Conservation (phyloP, 768 basidiomycete species). For the Trametes gibbosa region DNA sequence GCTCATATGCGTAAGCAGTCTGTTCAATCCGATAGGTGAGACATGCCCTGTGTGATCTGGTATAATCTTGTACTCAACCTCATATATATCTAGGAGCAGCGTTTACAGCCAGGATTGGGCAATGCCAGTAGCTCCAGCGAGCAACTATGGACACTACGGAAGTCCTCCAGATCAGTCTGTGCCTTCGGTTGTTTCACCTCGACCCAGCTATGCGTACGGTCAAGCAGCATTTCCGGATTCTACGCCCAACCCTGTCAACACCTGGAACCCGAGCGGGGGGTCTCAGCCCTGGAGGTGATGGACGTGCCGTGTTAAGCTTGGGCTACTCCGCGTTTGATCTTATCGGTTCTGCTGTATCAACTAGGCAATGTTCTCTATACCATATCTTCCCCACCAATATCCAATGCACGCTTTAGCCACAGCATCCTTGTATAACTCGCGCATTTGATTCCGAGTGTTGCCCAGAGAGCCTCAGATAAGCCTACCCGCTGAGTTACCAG, state of each 20-base stretch:
- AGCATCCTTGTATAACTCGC: neutral
- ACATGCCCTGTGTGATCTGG: too few species aligned
- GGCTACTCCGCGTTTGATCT: constrained; percentile 8
- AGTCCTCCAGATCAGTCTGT: neutral
- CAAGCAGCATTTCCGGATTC: constrained; percentile 8
- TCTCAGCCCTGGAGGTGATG: constrained; percentile 1
- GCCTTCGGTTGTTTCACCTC: constrained; percentile 7
- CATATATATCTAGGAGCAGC: neutral
- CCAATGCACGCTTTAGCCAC: too few species aligned
- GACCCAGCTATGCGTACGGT: constrained; percentile 15
- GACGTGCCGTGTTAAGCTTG: neutral
- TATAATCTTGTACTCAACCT: neutral
- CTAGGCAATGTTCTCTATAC: neutral
- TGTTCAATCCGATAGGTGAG: constrained; percentile 2
- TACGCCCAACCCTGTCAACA: neutral
- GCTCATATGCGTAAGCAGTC: neutral
- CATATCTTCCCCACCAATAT: too few species aligned
- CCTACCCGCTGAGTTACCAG: neutral
- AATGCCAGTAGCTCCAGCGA: neutral
- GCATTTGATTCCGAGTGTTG: neutral
- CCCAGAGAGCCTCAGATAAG: too few species aligned
- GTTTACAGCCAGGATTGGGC: neutral
- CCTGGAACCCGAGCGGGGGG: neutral
- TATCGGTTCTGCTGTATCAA: neutral
- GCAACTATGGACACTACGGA: neutral